A percentile compares a stretch with the other conserved stretches of the same genome.
phyloP scores from a whole-genome alignment of 345 rosid species.

The Lepidium sativum region DNA sequence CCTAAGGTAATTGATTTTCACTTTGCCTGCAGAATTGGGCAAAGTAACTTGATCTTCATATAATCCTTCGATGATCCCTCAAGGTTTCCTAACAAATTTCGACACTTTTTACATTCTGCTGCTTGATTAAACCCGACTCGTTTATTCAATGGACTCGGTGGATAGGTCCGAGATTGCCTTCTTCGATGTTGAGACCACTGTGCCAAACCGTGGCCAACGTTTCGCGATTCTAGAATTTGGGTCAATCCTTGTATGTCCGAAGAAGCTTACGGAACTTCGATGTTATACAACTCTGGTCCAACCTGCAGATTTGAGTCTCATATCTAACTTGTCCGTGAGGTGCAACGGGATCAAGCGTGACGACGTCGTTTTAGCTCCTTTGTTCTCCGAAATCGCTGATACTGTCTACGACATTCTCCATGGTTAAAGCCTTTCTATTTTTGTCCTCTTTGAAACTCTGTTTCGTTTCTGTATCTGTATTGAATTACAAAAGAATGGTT shows the following conservation, averaged over 20 bases:
- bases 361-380: constrained; percentile 49
- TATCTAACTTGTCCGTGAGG: constrained; percentile 47
- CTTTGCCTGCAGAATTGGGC: not conserved
- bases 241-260: constrained; percentile 76
- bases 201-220: constrained; percentile 58
- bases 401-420: constrained; percentile 64
- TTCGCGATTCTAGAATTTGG: constrained; percentile 76
- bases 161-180: constrained; percentile 66
- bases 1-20: not conserved
- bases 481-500: too few relatives aligned
- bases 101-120: not conserved
- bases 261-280: constrained; percentile 56
- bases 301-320: constrained; percentile 53
- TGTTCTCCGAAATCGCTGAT: constrained; percentile 63
- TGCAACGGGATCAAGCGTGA: constrained; percentile 64
- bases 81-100: not conserved
- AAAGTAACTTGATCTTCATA: constrained; percentile 6
- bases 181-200: constrained; percentile 87
- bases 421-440: constrained; percentile 28
- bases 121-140: not conserved
- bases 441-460: not conserved
- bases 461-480: not conserved
- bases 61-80: constrained; percentile 8
- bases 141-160: constrained; percentile 25
- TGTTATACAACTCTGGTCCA: constrained; percentile 71